These are phyloP conservation scores for barley (Hordeum vulgare) DNA, from an alignment of 176 grass and related monocot genomes.

Conservation along the genomic window MorexV3_pseudomolecules_assembly NC_058520.1:138587406-138587905, in stretches of 20 bases:
- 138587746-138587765: neutral
- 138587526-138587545: constrained; percentile 3
- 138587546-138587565: constrained; percentile 23
- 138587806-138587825: neutral
- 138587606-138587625: constrained; percentile 25
- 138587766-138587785: neutral
- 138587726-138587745: neutral
- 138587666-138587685: neutral
- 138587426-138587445: constrained; percentile 10
- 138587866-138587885: neutral
- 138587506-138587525: constrained; percentile 24
- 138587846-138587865: neutral
- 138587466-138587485: constrained; percentile 17
- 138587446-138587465: constrained; percentile 17
- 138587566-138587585: constrained; percentile 28
- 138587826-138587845: neutral
- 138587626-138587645: neutral
- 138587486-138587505: constrained; percentile 27
- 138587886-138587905: neutral
- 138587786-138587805: neutral
- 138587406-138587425: constrained; percentile 23
- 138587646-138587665: neutral
- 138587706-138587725: neutral
- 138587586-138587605: constrained; percentile 16
- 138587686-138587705: neutral